phyloP scores from a whole-genome alignment of 2,329 filamentous ascomycete species.

The Ophiocordyceps unilateralis region DNA sequence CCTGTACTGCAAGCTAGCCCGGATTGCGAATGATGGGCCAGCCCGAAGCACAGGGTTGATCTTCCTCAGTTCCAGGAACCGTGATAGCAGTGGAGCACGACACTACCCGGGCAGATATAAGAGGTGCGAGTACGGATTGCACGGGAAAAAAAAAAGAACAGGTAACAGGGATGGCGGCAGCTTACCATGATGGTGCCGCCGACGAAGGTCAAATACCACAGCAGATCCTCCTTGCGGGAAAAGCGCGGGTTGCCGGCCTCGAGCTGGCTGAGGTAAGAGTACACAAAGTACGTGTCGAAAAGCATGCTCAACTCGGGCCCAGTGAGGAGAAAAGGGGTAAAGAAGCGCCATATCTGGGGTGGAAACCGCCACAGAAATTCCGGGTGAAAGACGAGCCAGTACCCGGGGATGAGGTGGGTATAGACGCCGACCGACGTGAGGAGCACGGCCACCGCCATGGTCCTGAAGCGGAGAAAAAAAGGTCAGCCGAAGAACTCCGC shows the following conservation, averaged over 20 bases:
- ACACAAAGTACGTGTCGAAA: conserved; percentile 61
- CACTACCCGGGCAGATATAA: conserved; percentile 69
- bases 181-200: conserved; percentile 62
- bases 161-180: conserved; percentile 10
- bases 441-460: conserved; percentile 44
- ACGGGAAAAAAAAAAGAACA: conserved; percentile 5
- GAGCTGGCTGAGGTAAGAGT: conserved; percentile 57
- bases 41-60: conserved; percentile 49
- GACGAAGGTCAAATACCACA: conserved; percentile 66
- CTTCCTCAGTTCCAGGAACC: conserved; percentile 77
- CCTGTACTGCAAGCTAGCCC: conserved; percentile 49
- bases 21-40: conserved; percentile 52
- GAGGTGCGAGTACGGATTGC: conserved; percentile 19
- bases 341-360: conserved; percentile 25
- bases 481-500: background rate
- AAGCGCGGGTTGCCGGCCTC: conserved; percentile 60
- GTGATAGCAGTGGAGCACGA: conserved; percentile 49
- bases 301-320: conserved; percentile 31
- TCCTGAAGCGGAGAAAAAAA: conserved; percentile 36
- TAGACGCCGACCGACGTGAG: conserved; percentile 42
- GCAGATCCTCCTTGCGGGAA: conserved; percentile 55
- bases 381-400: conserved; percentile 34
- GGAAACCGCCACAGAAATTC: conserved; percentile 32
- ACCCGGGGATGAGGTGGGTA: conserved; percentile 31
- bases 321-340: conserved; percentile 25